Evolutionary conservation across 495 filamentous ascomycete genomes (phyloP), one percentile per base, ranked within the genome.

Genomic region (Amniculicola lignicola): DNA sequence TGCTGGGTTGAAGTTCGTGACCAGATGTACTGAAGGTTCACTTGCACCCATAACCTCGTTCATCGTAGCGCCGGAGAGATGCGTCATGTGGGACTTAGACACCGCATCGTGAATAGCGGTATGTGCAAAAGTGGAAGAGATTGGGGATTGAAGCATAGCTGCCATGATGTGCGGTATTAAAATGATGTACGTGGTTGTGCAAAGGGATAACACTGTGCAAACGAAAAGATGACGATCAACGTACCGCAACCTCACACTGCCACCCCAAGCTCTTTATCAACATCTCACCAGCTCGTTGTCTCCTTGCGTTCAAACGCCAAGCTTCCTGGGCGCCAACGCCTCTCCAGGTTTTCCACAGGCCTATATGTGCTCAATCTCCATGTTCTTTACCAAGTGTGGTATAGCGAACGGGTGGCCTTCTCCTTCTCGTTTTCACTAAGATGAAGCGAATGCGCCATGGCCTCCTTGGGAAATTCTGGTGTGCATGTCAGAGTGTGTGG

Each of bases 11-110:
- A 47, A 52, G 1, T 47, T 28, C 2, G 27, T 24, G 9, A 59
- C 21, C n/a, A 59, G 47, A 47, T 59, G 25, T 5, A 59, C 52
- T 2, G 40, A 10, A 23, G 46, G 55, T 28, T 59, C 55, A n/a
- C n/a, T n/a, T n/a, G n/a, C n/a, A 12, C 22, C 24, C 4, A 39
- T 47, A 10, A 52, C 10, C n/a, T 59, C 40, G 14, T 47, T 28
- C 41, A 59, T 59, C 2, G 55, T 59, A 2, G 40, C 40, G 41
- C 55, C 55, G 7, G 55, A 59, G 31, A 59, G 55, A 39, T 59
- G 47, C 29, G 47, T 45, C 28, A 31, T 52, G 40, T 52, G 27
- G 12, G 19, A 11, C 22, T 58, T 51, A 14, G 54, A 36, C 14
- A 31, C 12, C 6, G 21, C 28, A 11, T 50, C 27, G 27, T 57